Evolutionary conservation across 1,139 yeast genomes (phyloP).

Genomic region (Debaryomycetaceae sp.): DNA sequence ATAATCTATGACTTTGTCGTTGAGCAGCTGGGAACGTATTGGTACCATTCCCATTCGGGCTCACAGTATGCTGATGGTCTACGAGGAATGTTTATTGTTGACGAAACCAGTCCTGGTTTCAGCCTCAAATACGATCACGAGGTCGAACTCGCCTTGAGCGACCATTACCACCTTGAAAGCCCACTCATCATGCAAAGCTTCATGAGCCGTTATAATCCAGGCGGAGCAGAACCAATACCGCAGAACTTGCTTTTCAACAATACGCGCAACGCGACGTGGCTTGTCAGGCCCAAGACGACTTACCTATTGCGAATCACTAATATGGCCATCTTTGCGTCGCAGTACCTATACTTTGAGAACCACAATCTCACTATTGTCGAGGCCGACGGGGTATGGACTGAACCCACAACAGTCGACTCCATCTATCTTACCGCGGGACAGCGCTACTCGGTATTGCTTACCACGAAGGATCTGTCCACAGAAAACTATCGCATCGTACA

Average conservation of each 20-base stretch:
- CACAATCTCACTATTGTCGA: constrained; percentile 61
- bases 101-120: constrained; percentile 43
- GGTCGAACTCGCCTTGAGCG: constrained; percentile 42
- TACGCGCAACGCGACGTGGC: constrained; percentile 44
- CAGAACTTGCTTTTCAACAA: constrained; percentile 56
- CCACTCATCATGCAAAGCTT: constrained; percentile 35
- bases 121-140: constrained; percentile 45
- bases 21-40: constrained; percentile 61
- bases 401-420: constrained; percentile 46
- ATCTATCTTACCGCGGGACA: constrained; percentile 63
- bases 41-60: constrained; percentile 79
- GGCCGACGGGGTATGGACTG: constrained; percentile 60
- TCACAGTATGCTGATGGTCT: constrained; percentile 73
- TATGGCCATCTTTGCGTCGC: constrained; percentile 64
- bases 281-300: constrained; percentile 50
- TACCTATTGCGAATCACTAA: constrained; percentile 55
- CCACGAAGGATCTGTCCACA: constrained; percentile 23
- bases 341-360: constrained; percentile 55
- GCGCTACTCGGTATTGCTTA: constrained; percentile 52
- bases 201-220: constrained; percentile 58
- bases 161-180: constrained; percentile 50
- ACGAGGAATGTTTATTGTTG: constrained; percentile 61
- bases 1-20: constrained; percentile 53
- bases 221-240: constrained; percentile 79
- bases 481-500: constrained; percentile 55